Conservation (phyloP, 176 grass and related monocot genomes). For the Tuctoria greenei region DNA sequence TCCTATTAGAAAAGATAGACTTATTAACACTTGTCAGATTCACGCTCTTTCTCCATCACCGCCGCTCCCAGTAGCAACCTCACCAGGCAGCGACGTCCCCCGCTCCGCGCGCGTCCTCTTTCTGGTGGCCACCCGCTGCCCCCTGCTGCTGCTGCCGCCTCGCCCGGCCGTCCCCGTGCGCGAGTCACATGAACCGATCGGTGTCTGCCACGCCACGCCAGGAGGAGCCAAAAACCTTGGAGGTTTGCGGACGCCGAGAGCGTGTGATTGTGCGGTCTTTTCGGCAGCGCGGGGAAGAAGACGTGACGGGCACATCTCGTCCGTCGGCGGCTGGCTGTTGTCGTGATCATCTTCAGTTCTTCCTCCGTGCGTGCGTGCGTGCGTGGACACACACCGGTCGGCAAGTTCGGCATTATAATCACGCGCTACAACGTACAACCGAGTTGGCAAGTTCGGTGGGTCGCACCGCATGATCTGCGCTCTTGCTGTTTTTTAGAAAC, state of each 20-base stretch:
- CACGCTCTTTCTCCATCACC: too few species aligned
- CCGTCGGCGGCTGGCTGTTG: background rate
- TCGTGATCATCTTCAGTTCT: background rate
- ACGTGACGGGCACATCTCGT: background rate
- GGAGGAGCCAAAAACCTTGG: background rate
- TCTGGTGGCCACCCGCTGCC: background rate
- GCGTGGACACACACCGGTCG: background rate
- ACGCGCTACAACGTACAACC: background rate
- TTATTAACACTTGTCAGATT: too few species aligned
- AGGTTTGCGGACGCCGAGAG: background rate
- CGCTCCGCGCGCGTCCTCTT: too few species aligned
- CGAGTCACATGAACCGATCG: background rate
- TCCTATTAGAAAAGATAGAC: too few species aligned
- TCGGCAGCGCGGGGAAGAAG: background rate
- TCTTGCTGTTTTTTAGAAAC: background rate
- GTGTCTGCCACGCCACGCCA: background rate
- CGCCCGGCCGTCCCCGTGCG: background rate
- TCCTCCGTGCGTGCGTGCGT: background rate
- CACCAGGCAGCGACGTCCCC: background rate
- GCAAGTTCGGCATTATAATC: background rate
- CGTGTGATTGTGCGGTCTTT: background rate
- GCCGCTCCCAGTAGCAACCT: background rate
- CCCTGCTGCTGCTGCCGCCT: background rate
- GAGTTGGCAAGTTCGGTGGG: background rate
- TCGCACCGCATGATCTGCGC: background rate